phyloP scores from a whole-genome alignment of 2,329 filamentous ascomycete species.

The Diaporthe sp. region DNA sequence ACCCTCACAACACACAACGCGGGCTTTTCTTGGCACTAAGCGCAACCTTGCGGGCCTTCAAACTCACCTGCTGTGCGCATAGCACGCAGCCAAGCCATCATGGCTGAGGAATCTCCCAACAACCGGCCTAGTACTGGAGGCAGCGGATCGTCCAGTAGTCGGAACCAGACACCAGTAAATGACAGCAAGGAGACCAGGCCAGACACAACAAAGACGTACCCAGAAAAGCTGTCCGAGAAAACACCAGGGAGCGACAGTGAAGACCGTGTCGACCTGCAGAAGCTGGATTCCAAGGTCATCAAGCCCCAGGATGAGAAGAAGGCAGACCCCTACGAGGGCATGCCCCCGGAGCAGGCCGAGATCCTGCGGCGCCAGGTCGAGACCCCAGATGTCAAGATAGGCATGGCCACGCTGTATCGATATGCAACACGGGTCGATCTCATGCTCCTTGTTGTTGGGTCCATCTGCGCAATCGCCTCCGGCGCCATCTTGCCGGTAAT shows the following conservation, averaged over 20 bases:
- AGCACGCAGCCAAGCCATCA: conserved; percentile 30
- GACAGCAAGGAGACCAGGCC: conserved; percentile 6
- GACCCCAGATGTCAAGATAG: conserved; percentile 74
- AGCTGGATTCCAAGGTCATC: conserved; percentile 60
- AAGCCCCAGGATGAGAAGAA: conserved; percentile 57
- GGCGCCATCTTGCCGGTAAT: conserved; percentile 85
- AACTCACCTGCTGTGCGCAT: conserved; percentile 9
- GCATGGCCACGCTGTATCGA: conserved; percentile 76
- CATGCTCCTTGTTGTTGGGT: conserved; percentile 72
- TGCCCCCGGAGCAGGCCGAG: conserved; percentile 75
- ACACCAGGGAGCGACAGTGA: conserved; percentile 19
- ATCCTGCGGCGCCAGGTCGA: conserved; percentile 79
- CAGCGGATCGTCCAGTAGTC: neutral
- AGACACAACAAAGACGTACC: neutral
- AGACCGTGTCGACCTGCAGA: conserved; percentile 49
- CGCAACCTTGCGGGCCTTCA: neutral
- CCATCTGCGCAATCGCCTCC: conserved; percentile 76
- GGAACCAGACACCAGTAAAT: neutral
- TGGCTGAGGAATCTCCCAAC: conserved; percentile 33
- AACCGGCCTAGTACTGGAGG: neutral
- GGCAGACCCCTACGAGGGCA: conserved; percentile 71
- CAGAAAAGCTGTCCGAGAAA: conserved; percentile 1
- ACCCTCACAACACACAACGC: neutral
- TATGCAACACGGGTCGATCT: conserved; percentile 78
- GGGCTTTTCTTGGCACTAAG: neutral